A percentile compares a stretch with the other conserved stretches of the same genome.
These are phyloP conservation scores for Trichoderma citrinoviride DNA, from an alignment of 2,329 filamentous ascomycete genomes.

Conservation along the genomic window DNA sequence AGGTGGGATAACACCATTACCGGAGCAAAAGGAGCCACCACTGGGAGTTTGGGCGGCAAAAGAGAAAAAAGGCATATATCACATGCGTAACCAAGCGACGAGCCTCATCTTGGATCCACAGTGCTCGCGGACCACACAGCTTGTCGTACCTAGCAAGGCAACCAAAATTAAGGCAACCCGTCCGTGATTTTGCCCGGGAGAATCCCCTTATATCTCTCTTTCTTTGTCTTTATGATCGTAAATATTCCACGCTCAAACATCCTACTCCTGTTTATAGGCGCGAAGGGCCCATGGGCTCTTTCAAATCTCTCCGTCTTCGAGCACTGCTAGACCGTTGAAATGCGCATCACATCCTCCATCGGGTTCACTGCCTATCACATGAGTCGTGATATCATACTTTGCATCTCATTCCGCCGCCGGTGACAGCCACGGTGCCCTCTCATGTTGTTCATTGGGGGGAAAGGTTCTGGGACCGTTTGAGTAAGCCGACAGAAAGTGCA, in stretches of 20 bases:
- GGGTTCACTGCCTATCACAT: neutral
- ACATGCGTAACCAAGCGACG: constrained; percentile 1
- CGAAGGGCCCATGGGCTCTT: neutral
- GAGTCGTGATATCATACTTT: neutral
- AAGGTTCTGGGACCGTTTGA: neutral
- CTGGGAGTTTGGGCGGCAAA: constrained; percentile 2
- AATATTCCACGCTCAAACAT: neutral
- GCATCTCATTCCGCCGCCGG: neutral
- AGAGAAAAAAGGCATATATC: neutral
- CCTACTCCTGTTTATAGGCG: neutral
- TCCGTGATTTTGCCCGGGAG: neutral
- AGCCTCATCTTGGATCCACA: constrained; percentile 4
- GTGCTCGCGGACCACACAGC: neutral
- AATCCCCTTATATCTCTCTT: neutral
- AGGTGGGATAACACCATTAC: neutral
- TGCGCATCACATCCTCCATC: neutral
- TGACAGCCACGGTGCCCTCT: neutral
- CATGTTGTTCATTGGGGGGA: neutral
- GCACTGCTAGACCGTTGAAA: neutral
- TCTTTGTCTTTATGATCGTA: neutral
- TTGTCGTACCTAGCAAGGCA: constrained; percentile 6
- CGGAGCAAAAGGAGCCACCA: neutral
- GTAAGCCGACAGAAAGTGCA: neutral
- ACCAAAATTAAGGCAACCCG: constrained; percentile 11
- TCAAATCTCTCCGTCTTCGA: neutral